phyloP scores from a whole-genome alignment of 2,329 filamentous ascomycete species.

The Aspergillus costaricaensis region DNA sequence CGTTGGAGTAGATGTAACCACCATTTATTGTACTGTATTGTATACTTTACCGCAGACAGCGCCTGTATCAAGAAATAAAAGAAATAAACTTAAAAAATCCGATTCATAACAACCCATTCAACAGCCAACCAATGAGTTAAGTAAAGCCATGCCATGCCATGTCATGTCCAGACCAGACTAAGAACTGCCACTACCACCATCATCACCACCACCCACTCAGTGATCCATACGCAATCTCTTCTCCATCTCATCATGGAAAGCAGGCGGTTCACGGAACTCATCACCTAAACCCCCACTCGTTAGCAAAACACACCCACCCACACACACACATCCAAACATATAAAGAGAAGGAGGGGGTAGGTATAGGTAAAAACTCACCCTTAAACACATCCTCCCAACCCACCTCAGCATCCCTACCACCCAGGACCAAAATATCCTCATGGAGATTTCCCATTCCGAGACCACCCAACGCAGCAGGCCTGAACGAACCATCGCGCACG shows the following conservation, averaged over 20 bases:
- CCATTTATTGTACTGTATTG: neutral
- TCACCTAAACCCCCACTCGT: constrained; percentile 50
- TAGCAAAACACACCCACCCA: neutral
- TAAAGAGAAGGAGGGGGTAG: constrained; percentile 6
- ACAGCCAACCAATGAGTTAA: too few relatives aligned
- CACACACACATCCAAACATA: neutral
- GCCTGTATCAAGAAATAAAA: neutral
- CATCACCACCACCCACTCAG: constrained; percentile 17
- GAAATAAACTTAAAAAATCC: too few relatives aligned
- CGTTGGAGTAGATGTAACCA: too few relatives aligned
- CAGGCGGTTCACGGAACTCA: constrained; percentile 68
- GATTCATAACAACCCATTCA: neutral
- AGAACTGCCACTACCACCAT: too few relatives aligned
- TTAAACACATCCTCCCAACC: constrained; percentile 93
- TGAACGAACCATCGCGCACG: constrained; percentile 72
- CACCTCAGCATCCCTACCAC: constrained; percentile 73
- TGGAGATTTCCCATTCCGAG: constrained; percentile 66
- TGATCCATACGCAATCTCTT: constrained; percentile 77
- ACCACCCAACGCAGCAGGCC: constrained; percentile 69
- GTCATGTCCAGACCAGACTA: neutral
- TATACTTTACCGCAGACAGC: neutral
- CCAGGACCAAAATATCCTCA: constrained; percentile 74
- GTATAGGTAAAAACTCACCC: constrained; percentile 51
- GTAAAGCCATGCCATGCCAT: neutral
- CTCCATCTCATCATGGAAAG: constrained; percentile 93